Evolutionary conservation across 2,329 filamentous ascomycete genomes (phyloP).

Genomic region (Endoconidiophora laricicola): DNA sequence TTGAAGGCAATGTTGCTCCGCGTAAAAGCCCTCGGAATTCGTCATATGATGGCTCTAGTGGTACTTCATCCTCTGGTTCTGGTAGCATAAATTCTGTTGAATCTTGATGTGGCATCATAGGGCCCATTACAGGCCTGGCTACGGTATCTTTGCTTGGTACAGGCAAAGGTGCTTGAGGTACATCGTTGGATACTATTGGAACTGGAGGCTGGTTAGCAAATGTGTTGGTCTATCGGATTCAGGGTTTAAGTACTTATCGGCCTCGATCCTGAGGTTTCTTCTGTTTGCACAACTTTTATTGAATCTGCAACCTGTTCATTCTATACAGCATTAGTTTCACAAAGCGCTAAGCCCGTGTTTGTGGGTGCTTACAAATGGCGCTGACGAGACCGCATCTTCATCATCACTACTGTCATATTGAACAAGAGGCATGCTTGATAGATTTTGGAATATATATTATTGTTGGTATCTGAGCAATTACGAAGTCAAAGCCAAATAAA

Average conservation of each 20-base stretch:
- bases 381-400: conserved; percentile 18
- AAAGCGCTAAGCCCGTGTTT: neutral
- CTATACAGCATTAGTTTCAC: neutral
- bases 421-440: conserved; percentile 28
- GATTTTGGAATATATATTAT: neutral
- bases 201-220: neutral
- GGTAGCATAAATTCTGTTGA: conserved; percentile 5
- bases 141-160: neutral
- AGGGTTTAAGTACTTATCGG: too few relatives aligned
- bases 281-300: neutral
- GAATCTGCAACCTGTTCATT: neutral
- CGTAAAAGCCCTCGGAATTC: conserved; percentile 46
- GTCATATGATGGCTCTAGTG: conserved; percentile 44
- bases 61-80: conserved; percentile 15
- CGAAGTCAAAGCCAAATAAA: neutral
- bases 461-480: neutral
- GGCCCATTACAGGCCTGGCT: conserved; percentile 10
- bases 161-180: neutral
- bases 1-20: conserved; percentile 55
- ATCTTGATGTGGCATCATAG: conserved; percentile 8
- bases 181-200: neutral
- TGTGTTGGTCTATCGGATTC: neutral
- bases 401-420: conserved; percentile 36
- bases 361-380: conserved; percentile 1
- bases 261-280: too few relatives aligned